A percentile compares a stretch with the other conserved stretches of the same genome.
phyloP scores from a whole-genome alignment of 495 filamentous ascomycete species.

The Pseudotulostoma volvatum region DNA sequence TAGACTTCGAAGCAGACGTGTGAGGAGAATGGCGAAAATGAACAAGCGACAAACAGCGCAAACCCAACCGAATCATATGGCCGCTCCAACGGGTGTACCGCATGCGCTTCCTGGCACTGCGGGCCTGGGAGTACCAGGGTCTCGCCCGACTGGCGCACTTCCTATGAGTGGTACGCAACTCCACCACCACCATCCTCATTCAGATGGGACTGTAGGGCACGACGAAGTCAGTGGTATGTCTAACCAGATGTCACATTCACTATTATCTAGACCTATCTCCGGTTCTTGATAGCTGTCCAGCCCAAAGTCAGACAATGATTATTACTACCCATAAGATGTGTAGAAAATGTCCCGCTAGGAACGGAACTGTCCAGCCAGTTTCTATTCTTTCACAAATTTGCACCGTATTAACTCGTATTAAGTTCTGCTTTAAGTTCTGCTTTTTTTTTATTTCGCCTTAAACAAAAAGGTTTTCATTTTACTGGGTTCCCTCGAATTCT shows the following conservation, averaged over 20 bases:
- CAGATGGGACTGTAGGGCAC: constrained; percentile 51
- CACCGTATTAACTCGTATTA: too few relatives aligned
- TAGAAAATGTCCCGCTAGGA: too few relatives aligned
- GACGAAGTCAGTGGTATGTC: constrained; percentile 95
- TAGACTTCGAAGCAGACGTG: constrained; percentile 72
- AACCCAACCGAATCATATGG: constrained; percentile 32
- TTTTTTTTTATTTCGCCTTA: too few relatives aligned
- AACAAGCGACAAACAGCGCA: constrained; percentile 50
- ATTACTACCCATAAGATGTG: too few relatives aligned
- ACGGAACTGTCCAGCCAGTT: too few relatives aligned
- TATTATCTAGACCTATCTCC: constrained; percentile 4
- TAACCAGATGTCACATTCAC: constrained; percentile 36
- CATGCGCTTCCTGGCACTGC: constrained; percentile 25
- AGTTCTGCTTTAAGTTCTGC: too few relatives aligned
- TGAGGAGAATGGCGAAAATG: constrained; percentile 90
- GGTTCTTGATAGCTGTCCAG: constrained; percentile 7
- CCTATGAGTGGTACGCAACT: constrained; percentile 49
- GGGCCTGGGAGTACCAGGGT: constrained; percentile 29
- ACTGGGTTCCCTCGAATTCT: too few relatives aligned
- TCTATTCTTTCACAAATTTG: too few relatives aligned
- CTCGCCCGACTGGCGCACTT: constrained; percentile 36
- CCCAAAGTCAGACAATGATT: too few relatives aligned
- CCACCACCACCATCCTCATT: constrained; percentile 70
- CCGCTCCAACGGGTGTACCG: constrained; percentile 28
- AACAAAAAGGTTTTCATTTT: too few relatives aligned